Evolutionary conservation across 108 stramenopile genomes (phyloP), one percentile per base, ranked within the genome.

Genomic region (Aurantiochytrium sp.): DNA sequence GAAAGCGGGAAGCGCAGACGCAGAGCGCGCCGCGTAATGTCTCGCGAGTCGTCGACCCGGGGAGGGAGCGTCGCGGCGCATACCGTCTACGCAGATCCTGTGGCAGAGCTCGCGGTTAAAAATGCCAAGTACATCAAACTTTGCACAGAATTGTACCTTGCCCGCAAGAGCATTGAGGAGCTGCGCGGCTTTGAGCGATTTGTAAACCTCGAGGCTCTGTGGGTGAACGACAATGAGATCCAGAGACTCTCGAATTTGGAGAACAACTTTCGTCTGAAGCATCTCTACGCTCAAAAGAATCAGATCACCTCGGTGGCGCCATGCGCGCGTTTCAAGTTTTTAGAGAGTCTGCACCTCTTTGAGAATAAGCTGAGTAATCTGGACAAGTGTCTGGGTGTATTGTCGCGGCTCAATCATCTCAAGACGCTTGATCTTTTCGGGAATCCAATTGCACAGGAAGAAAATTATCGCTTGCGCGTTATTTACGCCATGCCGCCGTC

Each of bases 91-190:
- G 45, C 76, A 16, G 76, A 83, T 35, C 76, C 76, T 12, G 25
- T 47, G 12, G 45, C 76, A 16, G 76, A 83, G 76, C 76, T 83
- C 51, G 76, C 76, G 19, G 51, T 83, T 12, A 83, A 83, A 45
- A 83, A 83, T 83, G 76, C 76, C 19, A 83, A 83, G 51, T 83
- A 83, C 51, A 83, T 83, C 23, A 83, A 83, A 45, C 76, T 53
- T n/a, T 89, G 88, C 60, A 72, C 23, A 23, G 88, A 89, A 87
- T 83, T 89, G 45, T 76, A 89, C 88, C 25, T 89, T 5, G 88
- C 60, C 3, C 69, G 51, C 64, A 71, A 89, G 64, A 64, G 25
- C n/a, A 89, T 89, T 23, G 72, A 71, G 44, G 72, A 71, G 64
- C 49, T 89, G 16, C 60, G 72, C 16, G 88, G 72, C 19, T 76